phyloP scores from a whole-genome alignment of 768 basidiomycete species.

The Fomitopsis serialis region DNA sequence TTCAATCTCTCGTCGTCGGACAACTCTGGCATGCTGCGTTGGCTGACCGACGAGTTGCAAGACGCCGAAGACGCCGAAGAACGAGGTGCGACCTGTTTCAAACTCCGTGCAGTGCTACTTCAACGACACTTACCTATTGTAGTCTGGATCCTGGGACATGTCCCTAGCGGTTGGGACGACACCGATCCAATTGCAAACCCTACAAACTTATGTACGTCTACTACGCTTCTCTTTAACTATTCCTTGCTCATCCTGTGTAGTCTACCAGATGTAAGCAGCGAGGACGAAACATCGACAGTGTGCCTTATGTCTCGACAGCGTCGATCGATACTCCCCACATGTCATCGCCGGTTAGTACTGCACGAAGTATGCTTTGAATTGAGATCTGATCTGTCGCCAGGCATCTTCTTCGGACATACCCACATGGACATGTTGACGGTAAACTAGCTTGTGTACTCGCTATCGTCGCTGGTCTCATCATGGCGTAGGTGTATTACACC shows the following conservation, averaged over 20 bases:
- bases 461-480: neutral
- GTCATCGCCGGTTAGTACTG: conserved; percentile 55
- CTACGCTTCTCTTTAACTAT: neutral
- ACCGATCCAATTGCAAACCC: conserved; percentile 55
- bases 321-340: conserved; percentile 72
- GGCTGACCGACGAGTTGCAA: conserved; percentile 74
- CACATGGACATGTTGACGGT: conserved; percentile 69
- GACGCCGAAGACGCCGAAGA: conserved; percentile 72
- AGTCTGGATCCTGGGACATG: conserved; percentile 51
- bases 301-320: conserved; percentile 28
- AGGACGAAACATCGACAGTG: too few species aligned
- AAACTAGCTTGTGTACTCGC: neutral
- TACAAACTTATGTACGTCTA: conserved; percentile 51
- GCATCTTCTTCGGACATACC: conserved; percentile 73
- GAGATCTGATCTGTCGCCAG: conserved; percentile 26
- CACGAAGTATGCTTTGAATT: neutral
- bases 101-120: neutral
- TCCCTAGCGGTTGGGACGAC: conserved; percentile 65
- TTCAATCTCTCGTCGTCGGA: conserved; percentile 70
- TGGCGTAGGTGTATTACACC: conserved; percentile 53
- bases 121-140: neutral
- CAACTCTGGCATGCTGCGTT: conserved; percentile 69
- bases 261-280: conserved; percentile 39
- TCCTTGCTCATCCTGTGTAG: conserved; percentile 16
- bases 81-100: conserved; percentile 38